Evolutionary conservation across 768 basidiomycete species (phyloP), one percentile per base, ranked within the genome.

Genomic region (Pulveroboletus sp.): DNA sequence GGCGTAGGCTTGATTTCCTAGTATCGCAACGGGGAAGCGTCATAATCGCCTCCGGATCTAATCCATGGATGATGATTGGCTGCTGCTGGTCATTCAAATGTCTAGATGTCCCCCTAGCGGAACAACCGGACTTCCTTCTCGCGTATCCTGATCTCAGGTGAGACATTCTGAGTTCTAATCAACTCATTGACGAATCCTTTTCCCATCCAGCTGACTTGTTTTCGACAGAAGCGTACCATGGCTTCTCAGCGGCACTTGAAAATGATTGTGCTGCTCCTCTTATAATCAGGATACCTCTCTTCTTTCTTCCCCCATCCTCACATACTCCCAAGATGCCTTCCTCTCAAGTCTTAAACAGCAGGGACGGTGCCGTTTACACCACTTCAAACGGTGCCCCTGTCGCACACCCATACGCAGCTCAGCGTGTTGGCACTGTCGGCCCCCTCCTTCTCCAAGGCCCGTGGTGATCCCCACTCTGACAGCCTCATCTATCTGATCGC

Each of bases 371-470:
- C 17, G 59, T 77, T 48, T 94, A 93, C 78, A 94, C 90, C 59
- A 89, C 90, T 45, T 91, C 89, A 44, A 90, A 81, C 60, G 93
- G 93, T 59, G 85, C 82, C 8, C 82, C 90, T 43, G 84, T 84
- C 43, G 69, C 70, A 43, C 76, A 87, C 65, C 91, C 90, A 0
- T 93, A 93, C 64, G 81, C 81, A 31, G 79, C 82, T 59, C 86
- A 93, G 69, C 81, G 89, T 38, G 74, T 87, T 25, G 90, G 93
- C 36, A 51, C 67, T 32, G 69, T 77, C 36, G 94, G 94, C 0
- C 91, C 93, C n/a, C 82, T 95, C 25, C 77, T 95, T 23, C 76
- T 97, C 36, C 92, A 95, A 71, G 92, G 88, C 87, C 47, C 21
- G 74, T 68, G 6, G 8, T 7, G n/a, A 37, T 48, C 34, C 23